Evolutionary conservation across 2,329 filamentous ascomycete genomes (phyloP), one percentile per base, ranked within the genome.

Genomic region (Neobulgaria alba): DNA sequence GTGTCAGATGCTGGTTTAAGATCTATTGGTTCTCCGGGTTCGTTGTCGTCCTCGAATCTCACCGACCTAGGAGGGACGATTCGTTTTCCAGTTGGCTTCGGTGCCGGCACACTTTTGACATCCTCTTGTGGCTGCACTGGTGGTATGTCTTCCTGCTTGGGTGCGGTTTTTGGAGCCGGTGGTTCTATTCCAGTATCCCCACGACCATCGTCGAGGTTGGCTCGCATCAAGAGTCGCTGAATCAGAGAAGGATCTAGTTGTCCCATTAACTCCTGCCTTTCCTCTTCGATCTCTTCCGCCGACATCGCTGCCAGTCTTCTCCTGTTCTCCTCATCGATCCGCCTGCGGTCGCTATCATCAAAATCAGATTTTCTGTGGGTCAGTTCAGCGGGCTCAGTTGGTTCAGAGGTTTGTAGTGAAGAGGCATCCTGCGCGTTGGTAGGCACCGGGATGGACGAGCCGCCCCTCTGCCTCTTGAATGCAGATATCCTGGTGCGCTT

Each of bases 301-400:
- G 83, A 84, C 92, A 98, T 95, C 18, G 71, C 68, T 10, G 79
- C 79, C 34, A 98, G 62, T 45, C 75, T 75, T 43, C 78, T 72
- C 33, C 66, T 75, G 56, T 96, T 98, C 60, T 96, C 88, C 51
- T 79, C 72, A 55, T 90, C 84, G 59, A 98, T 96, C 4, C 73
- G 69, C 47, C 67, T 66, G 55, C 76, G 78, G 57, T 95, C 88
- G 32, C 72, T 67, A 9, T 71, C 61, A 31, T 68, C 66, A 46
- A 58, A 58, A 29, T 46, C 52, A 23, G 34, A 46, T 41, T 46
- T 40, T 44, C 53, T 41, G 29, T 56, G 48, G 23, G 49, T 42
- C 45, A 49, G 38, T 45, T 47, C 41, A 21, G 46, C 44, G 15
- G 34, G 50, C 47, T 26, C 45, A 18, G 49, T 43, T 29, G 50